phyloP scores from a whole-genome alignment of 345 rosid species.

The Populus pruinosa region DNA sequence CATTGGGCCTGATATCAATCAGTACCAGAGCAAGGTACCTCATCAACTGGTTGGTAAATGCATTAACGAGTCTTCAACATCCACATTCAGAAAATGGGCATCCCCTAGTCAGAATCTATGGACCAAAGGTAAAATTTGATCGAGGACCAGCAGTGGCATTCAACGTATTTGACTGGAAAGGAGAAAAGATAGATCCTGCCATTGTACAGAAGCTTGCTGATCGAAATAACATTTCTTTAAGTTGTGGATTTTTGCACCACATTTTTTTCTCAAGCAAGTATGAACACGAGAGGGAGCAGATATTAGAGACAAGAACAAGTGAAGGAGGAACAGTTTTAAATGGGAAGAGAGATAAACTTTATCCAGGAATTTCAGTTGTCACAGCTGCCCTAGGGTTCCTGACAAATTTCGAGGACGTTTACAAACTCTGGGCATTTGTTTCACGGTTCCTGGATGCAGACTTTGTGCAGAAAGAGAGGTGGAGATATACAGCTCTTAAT shows the following conservation, averaged over 20 bases:
- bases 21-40: slow-evolving; percentile 56
- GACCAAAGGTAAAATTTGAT: slow-evolving; percentile 48
- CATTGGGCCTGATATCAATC: slow-evolving; percentile 55
- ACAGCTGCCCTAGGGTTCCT: slow-evolving; percentile 59
- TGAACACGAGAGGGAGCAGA: slow-evolving; percentile 29
- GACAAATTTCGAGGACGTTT: slow-evolving; percentile 74
- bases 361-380: slow-evolving; percentile 43
- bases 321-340: slow-evolving; percentile 1
- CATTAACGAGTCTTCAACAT: slow-evolving; percentile 59
- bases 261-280: slow-evolving; percentile 31
- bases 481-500: slow-evolving; percentile 77
- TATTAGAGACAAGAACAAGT: slow-evolving; percentile 19
- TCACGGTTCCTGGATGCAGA: slow-evolving; percentile 85
- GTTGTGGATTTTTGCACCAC: slow-evolving; percentile 47
- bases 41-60: slow-evolving; percentile 70
- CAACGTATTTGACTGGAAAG: slow-evolving; percentile 88
- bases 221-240: slow-evolving; percentile 52
- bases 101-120: slow-evolving; percentile 57
- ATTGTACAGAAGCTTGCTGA: slow-evolving; percentile 77
- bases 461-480: slow-evolving; percentile 85
- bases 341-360: slow-evolving; percentile 11
- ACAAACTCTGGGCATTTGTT: slow-evolving; percentile 73
- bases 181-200: slow-evolving; percentile 58
- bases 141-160: slow-evolving; percentile 68
- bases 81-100: slow-evolving; percentile 43